phyloP scores from a whole-genome alignment of 2,329 filamentous ascomycete genomes.

The Onygenales sp. region DNA sequence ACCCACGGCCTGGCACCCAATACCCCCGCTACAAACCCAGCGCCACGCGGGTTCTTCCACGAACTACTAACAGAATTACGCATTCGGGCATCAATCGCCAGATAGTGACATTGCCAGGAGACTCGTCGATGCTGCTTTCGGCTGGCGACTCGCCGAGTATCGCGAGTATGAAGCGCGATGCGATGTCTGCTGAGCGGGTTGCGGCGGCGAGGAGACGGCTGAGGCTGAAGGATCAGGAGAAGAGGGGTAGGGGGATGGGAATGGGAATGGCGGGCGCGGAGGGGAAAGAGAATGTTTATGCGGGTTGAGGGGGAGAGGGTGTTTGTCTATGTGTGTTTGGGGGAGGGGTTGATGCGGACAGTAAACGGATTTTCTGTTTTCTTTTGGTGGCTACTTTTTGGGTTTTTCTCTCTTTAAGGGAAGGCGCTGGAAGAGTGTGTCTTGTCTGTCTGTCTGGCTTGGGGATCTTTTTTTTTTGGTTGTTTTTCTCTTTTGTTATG shows the following conservation, averaged over 20 bases:
- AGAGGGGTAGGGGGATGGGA: conserved; percentile 1
- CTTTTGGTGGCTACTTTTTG: not conserved
- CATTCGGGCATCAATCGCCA: conserved; percentile 8
- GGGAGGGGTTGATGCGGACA: not conserved
- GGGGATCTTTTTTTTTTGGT: not conserved
- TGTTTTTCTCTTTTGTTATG: not conserved
- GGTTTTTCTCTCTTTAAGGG: not conserved
- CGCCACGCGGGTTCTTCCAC: not conserved
- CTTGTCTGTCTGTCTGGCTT: no score
- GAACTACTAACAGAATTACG: not conserved
- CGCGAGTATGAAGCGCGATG: conserved; percentile 11
- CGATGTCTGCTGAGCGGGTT: conserved; percentile 23
- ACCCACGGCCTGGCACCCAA: conserved; percentile 6
- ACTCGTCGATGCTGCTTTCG: not conserved
- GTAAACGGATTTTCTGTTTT: not conserved
- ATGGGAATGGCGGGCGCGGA: conserved; percentile 3
- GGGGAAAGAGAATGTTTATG: conserved; percentile 25
- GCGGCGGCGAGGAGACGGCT: conserved; percentile 27
- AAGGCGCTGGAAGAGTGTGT: not conserved
- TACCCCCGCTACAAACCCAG: not conserved
- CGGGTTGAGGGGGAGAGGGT: not conserved
- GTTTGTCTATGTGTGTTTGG: conserved; percentile 2
- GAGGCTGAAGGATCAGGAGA: conserved; percentile 19
- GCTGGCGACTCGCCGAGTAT: not conserved
- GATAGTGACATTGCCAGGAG: not conserved